These are phyloP conservation scores for Colletotrichum tanaceti DNA, from an alignment of 2,329 filamentous ascomycete species.

Conservation along the genomic window DNA sequence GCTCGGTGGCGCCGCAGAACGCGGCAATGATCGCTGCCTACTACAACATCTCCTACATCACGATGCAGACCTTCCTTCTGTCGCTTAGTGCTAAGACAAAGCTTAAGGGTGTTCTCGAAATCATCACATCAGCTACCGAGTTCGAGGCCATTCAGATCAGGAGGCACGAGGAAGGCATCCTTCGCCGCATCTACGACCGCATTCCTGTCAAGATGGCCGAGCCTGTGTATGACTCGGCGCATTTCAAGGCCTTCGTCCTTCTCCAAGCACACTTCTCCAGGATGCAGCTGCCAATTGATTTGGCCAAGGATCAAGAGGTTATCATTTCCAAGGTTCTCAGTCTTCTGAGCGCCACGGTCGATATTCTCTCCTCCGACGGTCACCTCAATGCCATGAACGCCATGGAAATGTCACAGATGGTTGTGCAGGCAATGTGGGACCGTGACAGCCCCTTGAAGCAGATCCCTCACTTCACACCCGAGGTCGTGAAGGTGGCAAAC, in stretches of 20 bases:
- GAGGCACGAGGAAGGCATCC: constrained; percentile 87
- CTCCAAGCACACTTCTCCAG: constrained; percentile 97
- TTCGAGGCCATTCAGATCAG: constrained; percentile 96
- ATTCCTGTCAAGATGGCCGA: constrained; percentile 96
- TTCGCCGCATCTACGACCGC: constrained; percentile 93
- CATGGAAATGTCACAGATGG: constrained; percentile 99
- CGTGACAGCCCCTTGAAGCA: constrained; percentile 96
- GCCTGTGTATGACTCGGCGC: constrained; percentile 87
- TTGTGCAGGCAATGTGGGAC: constrained; percentile 99
- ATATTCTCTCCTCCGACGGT: constrained; percentile 94
- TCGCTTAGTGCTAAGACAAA: constrained; percentile 91
- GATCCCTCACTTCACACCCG: constrained; percentile 91
- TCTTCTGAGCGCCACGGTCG: constrained; percentile 90
- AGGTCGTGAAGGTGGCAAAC: constrained; percentile 84
- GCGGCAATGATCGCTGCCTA: constrained; percentile 98
- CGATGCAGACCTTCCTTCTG: constrained; percentile 97
- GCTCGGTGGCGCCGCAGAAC: constrained; percentile 88
- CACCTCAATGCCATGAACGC: constrained; percentile 97
- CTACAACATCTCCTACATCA: constrained; percentile 99
- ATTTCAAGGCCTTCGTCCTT: constrained; percentile 98
- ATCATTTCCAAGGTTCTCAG: constrained; percentile 87
- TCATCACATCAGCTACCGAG: constrained; percentile 95
- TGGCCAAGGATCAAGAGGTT: constrained; percentile 94
- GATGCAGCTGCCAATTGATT: constrained; percentile 94
- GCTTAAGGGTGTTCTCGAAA: constrained; percentile 96